phyloP scores from a whole-genome alignment of 1,139 yeast genomes.

The Entelexis sorbosivorans region DNA sequence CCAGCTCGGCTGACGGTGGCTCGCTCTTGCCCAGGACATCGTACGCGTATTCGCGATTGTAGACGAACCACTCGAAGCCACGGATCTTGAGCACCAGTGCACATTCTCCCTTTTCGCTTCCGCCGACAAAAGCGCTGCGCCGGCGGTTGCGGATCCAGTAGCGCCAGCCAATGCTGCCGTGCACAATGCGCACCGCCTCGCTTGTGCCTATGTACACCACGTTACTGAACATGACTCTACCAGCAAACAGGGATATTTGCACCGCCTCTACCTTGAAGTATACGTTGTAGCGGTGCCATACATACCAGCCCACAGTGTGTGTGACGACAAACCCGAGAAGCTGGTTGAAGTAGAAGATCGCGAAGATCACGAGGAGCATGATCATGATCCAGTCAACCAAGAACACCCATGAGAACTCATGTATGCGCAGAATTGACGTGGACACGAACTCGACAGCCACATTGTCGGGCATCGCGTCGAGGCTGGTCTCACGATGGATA shows the following conservation, averaged over 20 bases:
- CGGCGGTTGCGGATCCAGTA: constrained; percentile 64
- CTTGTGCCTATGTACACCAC: constrained; percentile 59
- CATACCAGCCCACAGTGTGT: constrained; percentile 37
- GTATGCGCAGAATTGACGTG: constrained; percentile 26
- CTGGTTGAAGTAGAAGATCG: constrained; percentile 68
- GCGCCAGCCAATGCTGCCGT: constrained; percentile 75
- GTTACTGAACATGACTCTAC: constrained; percentile 68
- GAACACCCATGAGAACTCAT: constrained; percentile 66
- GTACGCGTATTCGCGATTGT: constrained; percentile 68
- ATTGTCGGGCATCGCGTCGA: constrained; percentile 11
- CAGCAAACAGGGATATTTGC: constrained; percentile 68
- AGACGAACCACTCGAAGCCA: constrained; percentile 73
- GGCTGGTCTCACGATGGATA: not conserved
- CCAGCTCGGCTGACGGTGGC: constrained; percentile 12
- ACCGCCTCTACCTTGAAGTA: constrained; percentile 60
- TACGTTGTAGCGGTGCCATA: constrained; percentile 55
- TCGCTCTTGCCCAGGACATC: constrained; percentile 34
- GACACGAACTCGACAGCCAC: constrained; percentile 23
- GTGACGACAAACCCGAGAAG: constrained; percentile 55
- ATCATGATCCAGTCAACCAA: constrained; percentile 71
- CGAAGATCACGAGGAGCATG: constrained; percentile 48
- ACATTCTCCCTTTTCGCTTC: constrained; percentile 23
- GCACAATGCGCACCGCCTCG: constrained; percentile 55
- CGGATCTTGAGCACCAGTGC: constrained; percentile 50
- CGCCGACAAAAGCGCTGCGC: constrained; percentile 4